Evolutionary conservation across 495 filamentous ascomycete species (phyloP).

Genomic region (Hapsidospora chrysogenum): DNA sequence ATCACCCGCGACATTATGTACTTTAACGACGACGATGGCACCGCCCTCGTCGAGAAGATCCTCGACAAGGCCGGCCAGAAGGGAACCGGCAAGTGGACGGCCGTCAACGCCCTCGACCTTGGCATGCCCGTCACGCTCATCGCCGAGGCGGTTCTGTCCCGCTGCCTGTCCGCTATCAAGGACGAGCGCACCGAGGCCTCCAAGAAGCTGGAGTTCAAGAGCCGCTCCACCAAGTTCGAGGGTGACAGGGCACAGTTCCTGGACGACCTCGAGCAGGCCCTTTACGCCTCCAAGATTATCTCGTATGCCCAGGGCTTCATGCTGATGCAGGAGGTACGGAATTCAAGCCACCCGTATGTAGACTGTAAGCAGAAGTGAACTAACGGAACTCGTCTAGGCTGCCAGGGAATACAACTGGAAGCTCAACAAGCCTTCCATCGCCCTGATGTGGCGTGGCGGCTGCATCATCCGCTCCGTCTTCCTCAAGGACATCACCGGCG

Average conservation of each 20-base stretch:
- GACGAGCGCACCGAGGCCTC: slow-evolving; percentile 77
- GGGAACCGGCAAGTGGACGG: slow-evolving; percentile 99
- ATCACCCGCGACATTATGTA: slow-evolving; percentile 96
- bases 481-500: slow-evolving; percentile 96
- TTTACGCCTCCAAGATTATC: slow-evolving; percentile 99
- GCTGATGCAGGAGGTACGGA: slow-evolving; percentile 91
- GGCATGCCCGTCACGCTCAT: slow-evolving; percentile 98
- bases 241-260: slow-evolving; percentile 88
- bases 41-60: slow-evolving; percentile 91
- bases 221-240: slow-evolving; percentile 57
- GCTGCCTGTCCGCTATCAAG: slow-evolving; percentile 90
- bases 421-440: slow-evolving; percentile 98
- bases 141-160: slow-evolving; percentile 88
- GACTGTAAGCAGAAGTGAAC: neutral
- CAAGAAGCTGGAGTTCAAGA: slow-evolving; percentile 50
- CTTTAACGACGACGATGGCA: slow-evolving; percentile 88
- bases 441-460: slow-evolving; percentile 98
- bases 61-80: slow-evolving; percentile 98
- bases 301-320: slow-evolving; percentile 99
- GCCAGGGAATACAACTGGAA: slow-evolving; percentile 95
- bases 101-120: slow-evolving; percentile 94
- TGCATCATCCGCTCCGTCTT: slow-evolving; percentile 99
- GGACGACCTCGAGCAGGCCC: slow-evolving; percentile 91
- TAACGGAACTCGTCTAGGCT: slow-evolving; percentile 34
- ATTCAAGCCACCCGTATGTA: neutral